These are phyloP conservation scores for Colletotrichum sp. DNA, from an alignment of 2,329 filamentous ascomycete species.

Conservation along the genomic window DNA sequence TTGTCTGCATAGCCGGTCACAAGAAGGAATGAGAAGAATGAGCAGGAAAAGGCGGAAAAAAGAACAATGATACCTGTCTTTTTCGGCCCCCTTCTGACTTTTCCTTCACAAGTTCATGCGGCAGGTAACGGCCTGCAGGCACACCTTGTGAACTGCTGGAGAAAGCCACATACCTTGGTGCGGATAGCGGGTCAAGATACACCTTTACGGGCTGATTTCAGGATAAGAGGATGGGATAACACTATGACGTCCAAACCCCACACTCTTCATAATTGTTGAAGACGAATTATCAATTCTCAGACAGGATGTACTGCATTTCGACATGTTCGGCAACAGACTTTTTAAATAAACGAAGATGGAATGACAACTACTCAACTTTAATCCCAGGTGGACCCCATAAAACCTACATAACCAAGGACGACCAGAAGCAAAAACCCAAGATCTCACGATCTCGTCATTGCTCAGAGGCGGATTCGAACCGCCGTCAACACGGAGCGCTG, in stretches of 20 bases:
- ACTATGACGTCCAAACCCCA: not conserved
- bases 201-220: not conserved
- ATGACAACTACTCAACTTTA: not conserved
- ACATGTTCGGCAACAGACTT: no score
- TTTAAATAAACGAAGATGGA: not conserved
- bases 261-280: no score
- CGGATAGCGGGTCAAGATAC: not conserved
- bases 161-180: not conserved
- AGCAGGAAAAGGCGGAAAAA: no score
- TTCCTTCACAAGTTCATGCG: not conserved
- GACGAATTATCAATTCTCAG: not conserved
- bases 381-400: no score
- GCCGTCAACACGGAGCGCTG: slow-evolving; percentile 17
- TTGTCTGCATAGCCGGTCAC: not conserved
- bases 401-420: not conserved
- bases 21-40: not conserved
- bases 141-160: not conserved
- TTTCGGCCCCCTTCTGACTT: not conserved
- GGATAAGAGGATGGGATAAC: not conserved
- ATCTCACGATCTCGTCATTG: not conserved
- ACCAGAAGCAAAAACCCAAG: not conserved
- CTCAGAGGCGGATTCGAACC: slow-evolving; percentile 17
- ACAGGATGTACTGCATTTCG: not conserved
- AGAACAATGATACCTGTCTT: no score
- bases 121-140: no score